phyloP scores from a whole-genome alignment of 805 yeast species.

The Candida corydali region DNA sequence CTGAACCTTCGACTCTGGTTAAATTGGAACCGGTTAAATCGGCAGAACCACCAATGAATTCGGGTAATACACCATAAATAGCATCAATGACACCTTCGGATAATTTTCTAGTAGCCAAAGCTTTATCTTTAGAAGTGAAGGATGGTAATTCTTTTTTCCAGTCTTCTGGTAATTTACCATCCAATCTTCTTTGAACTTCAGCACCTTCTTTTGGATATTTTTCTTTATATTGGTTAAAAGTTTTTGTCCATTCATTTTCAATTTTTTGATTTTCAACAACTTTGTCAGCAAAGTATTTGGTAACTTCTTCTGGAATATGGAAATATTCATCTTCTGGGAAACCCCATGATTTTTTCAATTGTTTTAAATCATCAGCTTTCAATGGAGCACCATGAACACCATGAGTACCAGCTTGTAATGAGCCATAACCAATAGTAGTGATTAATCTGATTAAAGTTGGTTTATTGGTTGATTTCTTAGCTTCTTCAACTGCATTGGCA shows the following conservation, averaged over 20 bases:
- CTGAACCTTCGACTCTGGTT: conserved; percentile 80
- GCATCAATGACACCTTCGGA: conserved; percentile 73
- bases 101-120: conserved; percentile 92
- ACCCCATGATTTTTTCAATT: conserved; percentile 78
- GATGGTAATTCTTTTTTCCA: conserved; percentile 79
- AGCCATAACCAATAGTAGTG: conserved; percentile 95
- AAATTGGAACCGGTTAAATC: conserved; percentile 96
- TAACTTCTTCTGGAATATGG: conserved; percentile 78
- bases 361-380: conserved; percentile 87
- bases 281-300: conserved; percentile 58
- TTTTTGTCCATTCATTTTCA: conserved; percentile 72
- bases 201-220: conserved; percentile 77
- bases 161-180: conserved; percentile 71
- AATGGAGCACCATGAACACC: conserved; percentile 96
- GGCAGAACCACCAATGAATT: conserved; percentile 96
- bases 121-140: conserved; percentile 71
- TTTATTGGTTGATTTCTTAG: conserved; percentile 72
- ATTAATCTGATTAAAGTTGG: conserved; percentile 86
- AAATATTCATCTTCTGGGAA: conserved; percentile 83
- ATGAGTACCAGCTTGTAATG: conserved; percentile 78
- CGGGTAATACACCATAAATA: conserved; percentile 68
- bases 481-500: conserved; percentile 70
- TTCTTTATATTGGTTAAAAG: conserved; percentile 55
- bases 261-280: conserved; percentile 59
- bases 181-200: conserved; percentile 75